These are phyloP conservation scores for Macrolepiota dolichaula DNA, from an alignment of 768 basidiomycete species.

Conservation along the genomic window DNA sequence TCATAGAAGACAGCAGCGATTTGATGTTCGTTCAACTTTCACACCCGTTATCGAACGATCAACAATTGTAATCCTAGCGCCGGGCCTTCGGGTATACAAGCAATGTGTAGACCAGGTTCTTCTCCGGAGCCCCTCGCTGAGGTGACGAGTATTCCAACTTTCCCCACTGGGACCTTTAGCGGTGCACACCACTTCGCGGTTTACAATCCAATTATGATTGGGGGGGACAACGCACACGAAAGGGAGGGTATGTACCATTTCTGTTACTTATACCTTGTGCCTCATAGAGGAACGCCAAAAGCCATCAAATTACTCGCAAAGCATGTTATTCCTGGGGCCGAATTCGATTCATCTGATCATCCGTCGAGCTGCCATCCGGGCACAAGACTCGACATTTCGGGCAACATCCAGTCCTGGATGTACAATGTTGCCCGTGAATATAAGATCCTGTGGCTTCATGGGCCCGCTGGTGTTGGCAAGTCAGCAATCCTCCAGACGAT, in stretches of 20 bases:
- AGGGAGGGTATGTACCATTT: neutral
- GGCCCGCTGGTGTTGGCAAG: conserved; percentile 4
- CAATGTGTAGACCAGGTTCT: too few species aligned
- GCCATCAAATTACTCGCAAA: neutral
- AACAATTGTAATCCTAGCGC: too few species aligned
- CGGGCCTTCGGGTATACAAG: too few species aligned
- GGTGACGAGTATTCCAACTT: too few species aligned
- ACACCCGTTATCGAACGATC: too few species aligned
- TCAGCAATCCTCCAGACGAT: conserved; percentile 2
- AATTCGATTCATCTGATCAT: neutral
- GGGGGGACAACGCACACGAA: neutral
- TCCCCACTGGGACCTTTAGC: neutral
- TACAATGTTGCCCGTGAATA: neutral
- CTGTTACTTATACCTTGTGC: neutral
- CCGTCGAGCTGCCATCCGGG: neutral
- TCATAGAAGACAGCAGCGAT: too few species aligned
- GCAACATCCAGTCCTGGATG: neutral
- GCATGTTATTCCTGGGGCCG: neutral
- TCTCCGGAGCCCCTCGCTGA: too few species aligned
- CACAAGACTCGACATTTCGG: neutral
- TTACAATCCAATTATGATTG: neutral
- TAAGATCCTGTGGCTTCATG: neutral
- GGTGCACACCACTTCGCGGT: neutral
- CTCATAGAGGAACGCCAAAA: neutral
- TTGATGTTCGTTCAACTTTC: too few species aligned